Evolutionary conservation across 2,329 filamentous ascomycete species (phyloP), one percentile per base, ranked within the genome.

Genomic region (Parastagonospora avenae): DNA sequence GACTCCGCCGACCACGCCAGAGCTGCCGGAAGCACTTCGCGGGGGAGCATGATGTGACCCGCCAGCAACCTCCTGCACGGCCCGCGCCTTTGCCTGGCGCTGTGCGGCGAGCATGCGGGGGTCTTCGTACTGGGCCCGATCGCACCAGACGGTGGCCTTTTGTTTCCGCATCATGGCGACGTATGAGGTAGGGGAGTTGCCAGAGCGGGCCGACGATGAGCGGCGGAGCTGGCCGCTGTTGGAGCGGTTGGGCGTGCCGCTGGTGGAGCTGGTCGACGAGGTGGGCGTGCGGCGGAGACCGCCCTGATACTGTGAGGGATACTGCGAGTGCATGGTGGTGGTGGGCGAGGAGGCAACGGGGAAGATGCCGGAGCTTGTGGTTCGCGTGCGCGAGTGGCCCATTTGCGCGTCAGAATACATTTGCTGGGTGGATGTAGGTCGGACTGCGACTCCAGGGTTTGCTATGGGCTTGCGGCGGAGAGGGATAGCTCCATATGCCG

Each of bases 91-190:
- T 51, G 92, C 94, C 32, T 90, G 89, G 50, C 90, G 85, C 73
- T 96, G 92, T 66, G 92, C 89, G 27, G 91, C 92, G 4, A 88
- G 78, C 50, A 94, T 78, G 43, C 91, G 84, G 0, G 93, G 91
- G 71, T 99, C 94, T 74, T 97, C 92, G 55, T 90, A 87, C 73
- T 99, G 94, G 8, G 93, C 85, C 46, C 92, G 88, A 71, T 97
- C 94, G 78, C 92, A 97, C 94, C 94, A 99, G 4, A 99, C 94
- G 0, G 94, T 99, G 29, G 92, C 94, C 74, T 97, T 97, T 76
- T 99, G 94, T 73, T 92, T 93, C 56, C 94, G 86, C 77, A 99
- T 88, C n/a, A 97, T 82, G 31, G 94, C 92, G 44, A 99, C 94
- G 74, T 99, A 99, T 59, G 91, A 87, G n/a, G 82, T 82, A 1